Evolutionary conservation across 768 basidiomycete species (phyloP), one percentile per base, ranked within the genome.

Genomic region (Rhizopogon sp.): DNA sequence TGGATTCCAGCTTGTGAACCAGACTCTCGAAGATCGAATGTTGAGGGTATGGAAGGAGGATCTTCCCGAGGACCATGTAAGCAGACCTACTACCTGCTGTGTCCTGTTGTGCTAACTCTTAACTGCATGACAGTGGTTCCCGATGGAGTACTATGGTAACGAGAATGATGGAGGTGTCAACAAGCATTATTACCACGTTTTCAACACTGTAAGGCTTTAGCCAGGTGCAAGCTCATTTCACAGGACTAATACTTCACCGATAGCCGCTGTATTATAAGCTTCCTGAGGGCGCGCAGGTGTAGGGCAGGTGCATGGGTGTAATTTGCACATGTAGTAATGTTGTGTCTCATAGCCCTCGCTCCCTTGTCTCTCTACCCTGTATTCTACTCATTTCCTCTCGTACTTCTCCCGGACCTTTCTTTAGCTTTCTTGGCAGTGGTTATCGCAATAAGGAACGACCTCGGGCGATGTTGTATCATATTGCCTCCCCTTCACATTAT

Each of bases 151-250:
- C 63, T 84, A 84, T 59, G 84, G 81, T 0, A 72, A 79, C 56
- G 72, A 76, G 40, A 61, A 70, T 39, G 58, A 69, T 22, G 83
- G 82, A 14, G 87, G 87, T 1, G 79, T 82, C 39, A 79, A 84
- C 58, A 85, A 86, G 0, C 88, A 90, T 64, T 82, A 73, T 57
- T 90, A 91, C 62, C 87, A 90, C 71, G 88, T 90, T 13, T 90
- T 89, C 64, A 69, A 79, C 37, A 86, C 85, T 45, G 86, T 88
- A 59, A 59, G 84, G 39, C 69, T 43, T 13, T 14, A 49, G 39
- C 16, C 2, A 7, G 46, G 51, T 46, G 17, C 6, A 31, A 17
- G 17, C 17, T 28, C 11, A 37, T 37, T 22, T 13, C 28, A 43
- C 39, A 43, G 25, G 25, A 40, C 39, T 50, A 13, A 29, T 22